Percentiles rank a stretch among this genome's conserved stretches.
Conservation (phyloP, 1,139 yeast genomes). For the Candida sp. region DNA sequence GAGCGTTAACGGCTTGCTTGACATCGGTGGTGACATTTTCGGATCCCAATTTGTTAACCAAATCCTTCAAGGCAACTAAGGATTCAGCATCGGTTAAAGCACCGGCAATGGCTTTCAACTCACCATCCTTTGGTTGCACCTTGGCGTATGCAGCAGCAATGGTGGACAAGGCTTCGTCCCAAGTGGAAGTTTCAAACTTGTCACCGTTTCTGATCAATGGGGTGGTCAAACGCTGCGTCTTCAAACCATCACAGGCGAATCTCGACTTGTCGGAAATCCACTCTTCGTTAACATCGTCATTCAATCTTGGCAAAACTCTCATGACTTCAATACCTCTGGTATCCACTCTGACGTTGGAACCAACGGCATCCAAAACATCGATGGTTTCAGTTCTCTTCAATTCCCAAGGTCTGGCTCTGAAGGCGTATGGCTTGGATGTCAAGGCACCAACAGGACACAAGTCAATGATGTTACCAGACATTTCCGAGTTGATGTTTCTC, state of each 20-base stretch:
- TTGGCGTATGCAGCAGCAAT: slow-evolving; percentile 67
- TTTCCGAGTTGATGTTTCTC: slow-evolving; percentile 82
- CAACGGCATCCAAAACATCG: slow-evolving; percentile 86
- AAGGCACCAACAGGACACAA: slow-evolving; percentile 94
- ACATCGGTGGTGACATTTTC: slow-evolving; percentile 83
- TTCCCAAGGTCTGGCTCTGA: slow-evolving; percentile 95
- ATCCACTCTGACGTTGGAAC: slow-evolving; percentile 84
- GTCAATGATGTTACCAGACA: slow-evolving; percentile 89
- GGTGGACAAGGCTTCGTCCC: slow-evolving; percentile 85
- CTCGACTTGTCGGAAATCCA: slow-evolving; percentile 93
- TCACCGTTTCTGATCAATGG: slow-evolving; percentile 80
- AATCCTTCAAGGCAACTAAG: slow-evolving; percentile 80
- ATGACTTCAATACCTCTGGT: slow-evolving; percentile 88
- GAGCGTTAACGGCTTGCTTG: slow-evolving; percentile 63
- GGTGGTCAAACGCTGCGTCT: slow-evolving; percentile 84
- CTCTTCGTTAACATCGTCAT: slow-evolving; percentile 89
- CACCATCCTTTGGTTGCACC: slow-evolving; percentile 67
- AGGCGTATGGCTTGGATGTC: slow-evolving; percentile 89
- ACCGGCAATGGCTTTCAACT: slow-evolving; percentile 83
- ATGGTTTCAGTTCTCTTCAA: slow-evolving; percentile 87
- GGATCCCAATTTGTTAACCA: slow-evolving; percentile 76
- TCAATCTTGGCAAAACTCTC: slow-evolving; percentile 86
- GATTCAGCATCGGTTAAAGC: slow-evolving; percentile 86
- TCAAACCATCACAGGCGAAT: slow-evolving; percentile 86
- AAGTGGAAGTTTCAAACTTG: slow-evolving; percentile 74